Percentiles rank a stretch among this genome's conserved stretches.
Evolutionary conservation across 305 asterid genomes (phyloP).

Genomic region (Fraxinus sp.): DNA sequence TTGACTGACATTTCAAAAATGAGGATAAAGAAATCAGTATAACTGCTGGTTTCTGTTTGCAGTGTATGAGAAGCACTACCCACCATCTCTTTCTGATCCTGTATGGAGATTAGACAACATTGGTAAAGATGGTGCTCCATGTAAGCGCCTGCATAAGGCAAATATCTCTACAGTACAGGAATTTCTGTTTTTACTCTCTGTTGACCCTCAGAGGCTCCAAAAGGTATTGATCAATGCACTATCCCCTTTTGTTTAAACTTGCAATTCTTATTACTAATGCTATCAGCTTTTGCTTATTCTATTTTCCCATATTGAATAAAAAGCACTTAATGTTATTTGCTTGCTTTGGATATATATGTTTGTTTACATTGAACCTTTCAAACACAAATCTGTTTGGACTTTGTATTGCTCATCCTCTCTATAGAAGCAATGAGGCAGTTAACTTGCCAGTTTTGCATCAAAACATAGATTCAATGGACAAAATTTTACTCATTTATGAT

Average conservation of each 20-base stretch:
- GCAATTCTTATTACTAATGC: not conserved
- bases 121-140: conserved; percentile 32
- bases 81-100: conserved; percentile 40
- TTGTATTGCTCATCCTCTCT: not conserved
- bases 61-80: conserved; percentile 41
- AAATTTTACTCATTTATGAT: too few species aligned
- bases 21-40: not conserved
- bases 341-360: not conserved
- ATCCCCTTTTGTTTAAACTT: not conserved
- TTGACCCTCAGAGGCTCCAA: conserved; percentile 34
- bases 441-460: not conserved
- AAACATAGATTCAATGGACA: not conserved
- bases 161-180: conserved; percentile 35
- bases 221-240: not conserved
- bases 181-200: conserved; percentile 41
- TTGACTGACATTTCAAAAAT: not conserved
- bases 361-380: not conserved
- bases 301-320: not conserved
- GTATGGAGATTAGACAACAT: conserved; percentile 43
- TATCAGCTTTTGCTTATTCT: not conserved
- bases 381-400: not conserved
- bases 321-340: not conserved
- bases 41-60: conserved; percentile 30
- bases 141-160: conserved; percentile 18
- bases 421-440: not conserved